These are phyloP conservation scores for Starmerella powellii DNA, from an alignment of 805 yeast species.

Conservation along the genomic window DNA sequence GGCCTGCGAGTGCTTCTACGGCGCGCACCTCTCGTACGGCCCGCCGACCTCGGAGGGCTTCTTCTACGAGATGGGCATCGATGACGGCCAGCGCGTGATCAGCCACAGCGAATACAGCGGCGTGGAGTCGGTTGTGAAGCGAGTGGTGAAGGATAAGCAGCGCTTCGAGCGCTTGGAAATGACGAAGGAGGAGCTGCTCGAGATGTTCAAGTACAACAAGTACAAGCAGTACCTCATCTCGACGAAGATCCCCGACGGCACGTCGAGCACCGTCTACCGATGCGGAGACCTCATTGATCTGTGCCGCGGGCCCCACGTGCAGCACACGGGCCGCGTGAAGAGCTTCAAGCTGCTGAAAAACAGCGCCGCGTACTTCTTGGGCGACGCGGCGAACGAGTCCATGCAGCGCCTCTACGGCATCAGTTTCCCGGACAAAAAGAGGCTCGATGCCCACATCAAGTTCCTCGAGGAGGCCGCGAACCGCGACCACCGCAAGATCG, in stretches of 20 bases:
- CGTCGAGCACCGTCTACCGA: constrained; percentile 91
- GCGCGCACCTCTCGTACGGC: constrained; percentile 85
- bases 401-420: constrained; percentile 96
- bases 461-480: constrained; percentile 91
- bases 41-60: constrained; percentile 98
- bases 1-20: constrained; percentile 91
- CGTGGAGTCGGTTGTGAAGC: constrained; percentile 5
- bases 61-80: constrained; percentile 89
- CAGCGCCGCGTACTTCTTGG: constrained; percentile 91
- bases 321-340: constrained; percentile 93
- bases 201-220: constrained; percentile 92
- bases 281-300: constrained; percentile 95
- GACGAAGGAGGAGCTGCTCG: constrained; percentile 79
- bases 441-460: constrained; percentile 86
- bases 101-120: constrained; percentile 54
- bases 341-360: constrained; percentile 87
- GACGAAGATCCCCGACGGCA: constrained; percentile 89
- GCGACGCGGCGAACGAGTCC: constrained; percentile 85
- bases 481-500: constrained; percentile 87
- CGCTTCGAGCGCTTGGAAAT: constrained; percentile 49
- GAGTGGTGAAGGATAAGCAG: constrained; percentile 9
- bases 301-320: constrained; percentile 96
- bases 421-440: constrained; percentile 95
- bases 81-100: constrained; percentile 61
- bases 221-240: constrained; percentile 80